Base-by-base conservation (phyloP, 2,329 filamentous ascomycete genomes). In the Fusarium circinatum region DNA sequence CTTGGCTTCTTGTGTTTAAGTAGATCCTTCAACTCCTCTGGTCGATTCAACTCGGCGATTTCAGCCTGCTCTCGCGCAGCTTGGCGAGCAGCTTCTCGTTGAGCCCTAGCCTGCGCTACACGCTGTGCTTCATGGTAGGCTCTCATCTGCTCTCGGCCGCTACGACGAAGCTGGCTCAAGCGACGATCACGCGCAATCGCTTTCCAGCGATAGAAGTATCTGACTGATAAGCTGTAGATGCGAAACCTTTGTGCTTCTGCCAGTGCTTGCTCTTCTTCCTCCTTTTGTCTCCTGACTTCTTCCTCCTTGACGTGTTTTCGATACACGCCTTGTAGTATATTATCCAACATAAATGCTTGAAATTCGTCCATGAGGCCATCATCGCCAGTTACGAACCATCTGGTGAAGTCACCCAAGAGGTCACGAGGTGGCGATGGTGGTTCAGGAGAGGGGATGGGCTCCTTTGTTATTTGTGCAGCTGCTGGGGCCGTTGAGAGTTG, bases 171-270 rank as follows among this genome's bases (percentile, higher is more conserved):
- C n/a, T 83, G 83, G 63, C 85, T 84, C 22, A 88, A 83, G 7
- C 86, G 84, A 24, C 83, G 84, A 51, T 85, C 83, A 18, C 88
- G 84, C 14, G 86, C 87, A 44, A 80, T 84, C 20, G 86, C 78
- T 55, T 85, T 86, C 89, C 89, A 91, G 24, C 83, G 82, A 73
- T 90, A 89, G 68, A 90, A 89, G 78, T 84, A 90, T 54, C 86
- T 89, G 66, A 89, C 80, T 18, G 82, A 80, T 36, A 90, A 81
- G 62, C 83, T 89, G 75, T 88, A 86, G 8, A 73, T 76, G 42
- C 86, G 84, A 72, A 87, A 89, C n/a, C 82, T 79, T 22, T 83
- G 81, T 20, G 88, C 88, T 60, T 87, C 80, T 6, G 83, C 83
- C 79, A 86, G 49, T 76, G 86, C 76, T 70, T 78, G 75, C 24